Percentiles rank a stretch among this genome's conserved stretches.
Evolutionary conservation across 495 filamentous ascomycete genomes (phyloP).

Genomic region (Sordaria brevicollis): DNA sequence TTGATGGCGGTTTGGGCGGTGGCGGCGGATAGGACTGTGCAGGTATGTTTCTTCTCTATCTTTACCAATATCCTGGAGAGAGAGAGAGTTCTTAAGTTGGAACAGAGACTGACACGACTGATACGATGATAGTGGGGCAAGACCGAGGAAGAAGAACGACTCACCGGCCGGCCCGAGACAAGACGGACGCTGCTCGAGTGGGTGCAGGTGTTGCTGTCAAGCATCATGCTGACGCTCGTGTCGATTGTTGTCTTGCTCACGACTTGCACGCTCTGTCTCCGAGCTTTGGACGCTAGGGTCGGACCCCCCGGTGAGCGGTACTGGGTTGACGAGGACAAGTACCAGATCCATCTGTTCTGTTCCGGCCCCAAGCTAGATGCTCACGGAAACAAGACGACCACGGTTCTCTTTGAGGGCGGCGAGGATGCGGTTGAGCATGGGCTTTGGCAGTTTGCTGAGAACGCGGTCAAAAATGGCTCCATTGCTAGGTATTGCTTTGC

Average conservation of each 20-base stretch:
- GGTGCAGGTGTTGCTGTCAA: conserved; percentile 69
- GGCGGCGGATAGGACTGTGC: conserved; percentile 50
- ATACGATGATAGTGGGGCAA: conserved; percentile 65
- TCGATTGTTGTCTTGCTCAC: conserved; percentile 58
- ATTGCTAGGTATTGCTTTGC: conserved; percentile 90
- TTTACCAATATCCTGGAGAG: not conserved
- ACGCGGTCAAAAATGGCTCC: conserved; percentile 57
- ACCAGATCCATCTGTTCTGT: conserved; percentile 78
- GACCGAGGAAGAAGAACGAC: conserved; percentile 76
- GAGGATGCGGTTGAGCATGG: conserved; percentile 66
- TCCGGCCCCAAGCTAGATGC: conserved; percentile 51
- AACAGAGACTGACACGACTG: not conserved
- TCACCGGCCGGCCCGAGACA: conserved; percentile 84
- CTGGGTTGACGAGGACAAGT: conserved; percentile 70
- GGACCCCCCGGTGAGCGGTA: conserved; percentile 59
- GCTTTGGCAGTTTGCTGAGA: conserved; percentile 60
- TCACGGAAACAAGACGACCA: conserved; percentile 44
- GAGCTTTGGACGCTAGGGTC: conserved; percentile 64
- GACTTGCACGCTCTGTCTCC: conserved; percentile 67
- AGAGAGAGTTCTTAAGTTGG: not conserved
- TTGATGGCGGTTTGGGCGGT: conserved; percentile 35
- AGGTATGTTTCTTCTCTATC: not conserved
- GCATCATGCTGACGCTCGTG: conserved; percentile 55
- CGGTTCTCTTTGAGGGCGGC: conserved; percentile 75
- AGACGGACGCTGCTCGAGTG: conserved; percentile 74